Evolutionary conservation across 345 rosid species (phyloP).

Genomic region (Limnanthes douglasii): DNA sequence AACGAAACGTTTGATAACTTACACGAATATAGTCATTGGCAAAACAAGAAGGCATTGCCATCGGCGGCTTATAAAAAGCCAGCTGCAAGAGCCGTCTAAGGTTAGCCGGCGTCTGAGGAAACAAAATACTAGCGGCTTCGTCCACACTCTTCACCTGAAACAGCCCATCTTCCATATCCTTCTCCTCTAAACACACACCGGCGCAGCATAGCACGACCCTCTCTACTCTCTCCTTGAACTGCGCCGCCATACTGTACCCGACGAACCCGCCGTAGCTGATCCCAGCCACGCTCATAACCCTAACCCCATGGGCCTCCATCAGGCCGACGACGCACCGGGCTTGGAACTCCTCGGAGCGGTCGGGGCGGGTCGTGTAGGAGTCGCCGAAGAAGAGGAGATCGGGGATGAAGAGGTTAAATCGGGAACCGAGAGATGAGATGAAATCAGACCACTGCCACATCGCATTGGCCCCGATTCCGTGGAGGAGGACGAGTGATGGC

Average conservation of each 20-base stretch:
- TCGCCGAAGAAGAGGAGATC: conserved; percentile 89
- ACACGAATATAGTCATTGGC: conserved; percentile 53
- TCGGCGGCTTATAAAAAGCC: conserved; percentile 55
- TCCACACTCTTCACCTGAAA: conserved; percentile 42
- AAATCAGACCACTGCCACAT: conserved; percentile 83
- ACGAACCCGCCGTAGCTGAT: conserved; percentile 85
- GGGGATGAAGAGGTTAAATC: conserved; percentile 77
- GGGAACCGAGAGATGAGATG: conserved; percentile 31
- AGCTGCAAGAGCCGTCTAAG: conserved; percentile 27
- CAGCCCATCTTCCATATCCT: conserved; percentile 60
- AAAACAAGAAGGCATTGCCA: conserved; percentile 53
- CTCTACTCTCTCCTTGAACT: conserved; percentile 49
- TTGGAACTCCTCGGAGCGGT: conserved; percentile 55
- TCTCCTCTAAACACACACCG: conserved; percentile 73
- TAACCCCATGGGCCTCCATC: conserved; percentile 34
- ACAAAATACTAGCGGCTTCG: conserved; percentile 34
- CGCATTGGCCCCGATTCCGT: conserved; percentile 92
- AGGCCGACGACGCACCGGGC: conserved; percentile 49
- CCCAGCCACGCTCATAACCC: conserved; percentile 41
- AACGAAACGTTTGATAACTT: conserved; percentile 7
- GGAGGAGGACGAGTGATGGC: conserved; percentile 53
- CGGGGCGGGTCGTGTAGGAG: conserved; percentile 59
- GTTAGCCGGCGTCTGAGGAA: conserved; percentile 58
- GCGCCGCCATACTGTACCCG: conserved; percentile 66
- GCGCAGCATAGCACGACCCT: conserved; percentile 59